A percentile compares a stretch with the other conserved stretches of the same genome.
phyloP scores from a whole-genome alignment of 306 rosid species.

The Castanea crenata region DNA sequence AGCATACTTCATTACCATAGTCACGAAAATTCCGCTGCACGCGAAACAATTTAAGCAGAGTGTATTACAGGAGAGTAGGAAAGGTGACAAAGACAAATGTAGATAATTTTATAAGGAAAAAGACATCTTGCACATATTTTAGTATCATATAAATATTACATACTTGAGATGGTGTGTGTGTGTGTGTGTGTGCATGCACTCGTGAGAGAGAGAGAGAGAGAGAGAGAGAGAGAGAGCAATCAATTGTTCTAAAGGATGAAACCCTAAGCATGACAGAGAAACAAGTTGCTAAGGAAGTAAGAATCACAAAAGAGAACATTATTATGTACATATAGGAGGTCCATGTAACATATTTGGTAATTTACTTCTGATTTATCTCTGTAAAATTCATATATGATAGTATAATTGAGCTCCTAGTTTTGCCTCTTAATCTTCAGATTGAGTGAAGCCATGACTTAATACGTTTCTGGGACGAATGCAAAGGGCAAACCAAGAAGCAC shows the following conservation, averaged over 20 bases:
- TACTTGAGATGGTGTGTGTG: background rate
- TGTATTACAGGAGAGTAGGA: background rate
- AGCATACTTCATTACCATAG: conserved; percentile 97
- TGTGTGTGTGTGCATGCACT: background rate
- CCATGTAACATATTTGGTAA: background rate
- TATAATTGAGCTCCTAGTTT: background rate
- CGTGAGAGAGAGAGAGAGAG: no score
- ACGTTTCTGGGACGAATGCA: conserved; percentile 11
- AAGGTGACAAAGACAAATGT: background rate
- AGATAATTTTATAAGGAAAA: background rate
- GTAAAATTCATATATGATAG: background rate
- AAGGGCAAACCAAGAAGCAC: background rate
- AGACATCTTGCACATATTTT: background rate
- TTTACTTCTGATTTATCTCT: background rate
- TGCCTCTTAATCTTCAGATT: background rate
- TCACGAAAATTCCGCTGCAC: conserved; percentile 91
- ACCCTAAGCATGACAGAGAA: conserved; percentile 2
- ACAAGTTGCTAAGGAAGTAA: background rate
- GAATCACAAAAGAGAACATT: conserved; percentile 9
- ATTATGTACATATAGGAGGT: conserved; percentile 1
- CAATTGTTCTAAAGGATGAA: conserved; percentile 1
- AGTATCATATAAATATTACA: background rate
- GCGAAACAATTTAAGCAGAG: conserved; percentile 23
- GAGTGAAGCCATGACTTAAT: background rate
- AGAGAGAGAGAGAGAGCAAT: background rate